Percentiles rank a stretch among this genome's conserved stretches.
phyloP scores from a whole-genome alignment of 73 alveolate species.

The Symbiodinium pilosum region DNA sequence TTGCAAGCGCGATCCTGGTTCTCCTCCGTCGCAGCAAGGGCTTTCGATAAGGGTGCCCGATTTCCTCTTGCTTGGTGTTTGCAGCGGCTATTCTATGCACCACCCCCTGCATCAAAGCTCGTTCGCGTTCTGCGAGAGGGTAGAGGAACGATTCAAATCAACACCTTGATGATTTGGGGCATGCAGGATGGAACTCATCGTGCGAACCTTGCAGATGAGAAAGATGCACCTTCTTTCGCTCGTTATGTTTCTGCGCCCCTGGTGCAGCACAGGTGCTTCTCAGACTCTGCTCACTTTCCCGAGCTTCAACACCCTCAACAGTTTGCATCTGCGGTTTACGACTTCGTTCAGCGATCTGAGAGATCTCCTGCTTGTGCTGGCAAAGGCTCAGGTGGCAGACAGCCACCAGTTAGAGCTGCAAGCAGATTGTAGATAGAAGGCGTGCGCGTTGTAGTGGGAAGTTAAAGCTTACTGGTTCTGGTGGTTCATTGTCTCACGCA shows the following conservation, averaged over 20 bases:
- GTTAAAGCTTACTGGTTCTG: too few species aligned
- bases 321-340: background rate
- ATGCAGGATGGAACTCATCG: constrained; percentile 28
- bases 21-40: constrained; percentile 3
- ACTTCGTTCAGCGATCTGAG: background rate
- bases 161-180: background rate
- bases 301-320: background rate
- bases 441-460: too few species aligned
- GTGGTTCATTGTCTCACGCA: too few species aligned
- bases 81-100: constrained; percentile 15
- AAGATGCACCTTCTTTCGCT: background rate
- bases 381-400: too few species aligned
- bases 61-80: constrained; percentile 26
- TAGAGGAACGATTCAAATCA: background rate
- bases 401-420: too few species aligned
- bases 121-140: constrained; percentile 5
- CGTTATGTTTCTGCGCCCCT: background rate
- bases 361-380: background rate
- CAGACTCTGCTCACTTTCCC: background rate
- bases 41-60: background rate
- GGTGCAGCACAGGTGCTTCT: background rate
- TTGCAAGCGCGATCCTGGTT: constrained; percentile 5
- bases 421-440: too few species aligned
- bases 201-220: background rate
- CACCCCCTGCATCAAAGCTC: background rate